Base-by-base conservation (phyloP, 768 basidiomycete species). In the Lyophyllum semitale region DNA sequence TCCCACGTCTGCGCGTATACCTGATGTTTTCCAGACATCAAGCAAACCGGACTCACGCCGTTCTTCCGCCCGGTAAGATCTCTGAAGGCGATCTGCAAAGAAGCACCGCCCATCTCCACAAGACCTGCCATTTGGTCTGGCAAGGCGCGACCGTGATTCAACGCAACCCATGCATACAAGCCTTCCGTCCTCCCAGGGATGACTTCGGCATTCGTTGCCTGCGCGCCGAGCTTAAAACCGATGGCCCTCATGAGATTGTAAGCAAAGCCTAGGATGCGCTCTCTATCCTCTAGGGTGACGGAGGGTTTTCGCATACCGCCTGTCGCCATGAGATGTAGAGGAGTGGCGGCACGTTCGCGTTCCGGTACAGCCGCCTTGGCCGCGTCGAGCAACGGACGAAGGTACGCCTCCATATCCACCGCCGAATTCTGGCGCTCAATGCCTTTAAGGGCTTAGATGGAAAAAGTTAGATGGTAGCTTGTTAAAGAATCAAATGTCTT, bases 41-140 rank as follows among this genome's bases (percentile, higher is more conserved):
- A 17, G 33, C 33, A 35, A 35, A 35, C 17, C 33, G 33, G n/a
- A n/a, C n/a, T n/a, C n/a, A n/a, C n/a, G n/a, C n/a, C n/a, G n/a
- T n/a, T n/a, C n/a, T n/a, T n/a, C n/a, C n/a, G n/a, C n/a, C n/a
- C n/a, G n/a, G n/a, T n/a, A n/a, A n/a, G n/a, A n/a, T n/a, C n/a
- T n/a, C n/a, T n/a, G n/a, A n/a, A n/a, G n/a, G 58, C 50, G 15
- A 59, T 55, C 37, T 59, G 58, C 53, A 59, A 55, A 0, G 58
- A 59, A 7, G 58, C 53, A 12, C 58, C 58, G 20, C 58, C 58
- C 1, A 59, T 23, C 42, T 59, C 58, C 8, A 55, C 45, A 2
- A 59, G 50, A 4, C 58, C 54, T 7, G 45, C 44, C 12, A 51
- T 55, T 40, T 55, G 54, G 20, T 59, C 58, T n/a, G 52, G 41